Base-by-base conservation (phyloP, 2,329 filamentous ascomycete species). In the Paraphaeosphaeria minitans region DNA sequence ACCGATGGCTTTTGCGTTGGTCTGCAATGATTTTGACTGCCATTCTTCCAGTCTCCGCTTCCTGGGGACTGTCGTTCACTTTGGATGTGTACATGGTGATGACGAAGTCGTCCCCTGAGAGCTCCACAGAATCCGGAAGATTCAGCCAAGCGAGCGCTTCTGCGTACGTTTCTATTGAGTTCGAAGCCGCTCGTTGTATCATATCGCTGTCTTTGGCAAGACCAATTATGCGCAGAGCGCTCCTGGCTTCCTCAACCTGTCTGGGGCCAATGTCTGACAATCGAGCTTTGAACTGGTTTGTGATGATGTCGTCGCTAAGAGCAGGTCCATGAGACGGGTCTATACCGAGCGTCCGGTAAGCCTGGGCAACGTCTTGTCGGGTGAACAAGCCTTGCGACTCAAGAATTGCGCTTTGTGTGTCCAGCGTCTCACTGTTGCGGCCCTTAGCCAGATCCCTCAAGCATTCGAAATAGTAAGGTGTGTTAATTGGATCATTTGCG, bases 71-170 rank as follows among this genome's bases (percentile, higher is more conserved):
- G 53, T 88, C 86, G 45, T 76, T 77, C 27, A 80, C 75, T 82
- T 87, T 87, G 39, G 84, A 73, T 31, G 81, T 79, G 64, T 80
- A 86, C 76, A 87, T 80, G 2, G 86, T 81, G 50, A 82, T 75
- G 39, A 89, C 78, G 61, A 84, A 85, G 49, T 87, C 84, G 66
- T 89, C 86, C 2, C 80, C 66, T 10, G 80, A 83, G 19, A 39
- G 37, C 12, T 75, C 60, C 21, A 66, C 66, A 31, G 35, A 42
- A 6, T 70, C 74, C 12, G 37, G 35, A 27, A 85, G 82, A 8
- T 82, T 84, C 13, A 91, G 79, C 77, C 84, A 90, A 13, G 83
- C 77, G 33, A 89, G 78, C 1, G 89, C 89, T 69, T 90, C 85
- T 47, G 86, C 82, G 56, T 85, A 83, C n/a, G 83, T 87, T 60